Evolutionary conservation across 2,329 filamentous ascomycete genomes (phyloP).

Genomic region (Apiospora koreana): DNA sequence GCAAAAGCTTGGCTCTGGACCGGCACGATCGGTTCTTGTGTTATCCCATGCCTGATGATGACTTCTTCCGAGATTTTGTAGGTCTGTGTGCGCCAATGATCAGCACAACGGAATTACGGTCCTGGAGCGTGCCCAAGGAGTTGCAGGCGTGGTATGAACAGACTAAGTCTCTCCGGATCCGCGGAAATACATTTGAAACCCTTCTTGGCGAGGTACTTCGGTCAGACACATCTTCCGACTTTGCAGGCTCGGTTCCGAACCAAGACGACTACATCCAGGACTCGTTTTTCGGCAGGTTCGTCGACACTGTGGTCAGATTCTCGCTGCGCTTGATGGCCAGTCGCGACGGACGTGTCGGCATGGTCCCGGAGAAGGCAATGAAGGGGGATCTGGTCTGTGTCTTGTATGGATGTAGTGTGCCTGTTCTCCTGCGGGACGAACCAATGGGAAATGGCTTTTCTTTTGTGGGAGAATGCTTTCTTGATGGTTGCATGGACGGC

Average conservation of each 20-base stretch:
- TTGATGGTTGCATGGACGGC: background rate
- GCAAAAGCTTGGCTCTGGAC: background rate
- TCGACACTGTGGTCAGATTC: background rate
- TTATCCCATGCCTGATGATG: background rate
- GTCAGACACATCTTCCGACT: too few species aligned
- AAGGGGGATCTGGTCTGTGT: constrained; percentile 1
- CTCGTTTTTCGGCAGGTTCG: background rate
- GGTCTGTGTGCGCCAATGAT: background rate
- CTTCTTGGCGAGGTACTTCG: background rate
- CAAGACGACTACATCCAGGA: background rate
- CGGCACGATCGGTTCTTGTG: background rate
- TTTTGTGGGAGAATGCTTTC: background rate
- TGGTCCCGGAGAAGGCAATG: background rate
- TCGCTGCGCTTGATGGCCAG: background rate
- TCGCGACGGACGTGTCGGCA: background rate
- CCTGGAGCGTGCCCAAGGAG: background rate
- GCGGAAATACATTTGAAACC: background rate
- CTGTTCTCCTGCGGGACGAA: background rate
- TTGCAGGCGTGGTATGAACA: background rate
- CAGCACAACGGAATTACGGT: background rate
- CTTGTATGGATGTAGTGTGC: background rate
- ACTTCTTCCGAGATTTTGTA: background rate
- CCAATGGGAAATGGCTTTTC: background rate
- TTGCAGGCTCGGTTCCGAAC: background rate
- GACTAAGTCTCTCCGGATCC: background rate